Percentiles rank a stretch among this genome's conserved stretches.
phyloP scores from a whole-genome alignment of 257 asterid genomes.

The Fraxinus pennsylvanica region DNA sequence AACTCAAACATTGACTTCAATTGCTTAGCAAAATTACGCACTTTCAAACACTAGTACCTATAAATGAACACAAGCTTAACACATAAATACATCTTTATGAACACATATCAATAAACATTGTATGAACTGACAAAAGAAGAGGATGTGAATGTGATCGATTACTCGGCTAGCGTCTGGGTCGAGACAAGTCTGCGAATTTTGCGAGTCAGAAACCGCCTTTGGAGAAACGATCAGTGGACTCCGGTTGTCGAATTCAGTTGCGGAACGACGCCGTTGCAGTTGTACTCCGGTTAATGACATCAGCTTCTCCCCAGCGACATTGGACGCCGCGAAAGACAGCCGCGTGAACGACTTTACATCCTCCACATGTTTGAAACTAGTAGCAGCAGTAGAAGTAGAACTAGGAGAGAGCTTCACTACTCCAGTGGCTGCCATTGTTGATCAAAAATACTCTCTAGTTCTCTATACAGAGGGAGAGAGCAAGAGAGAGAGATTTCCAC shows the following conservation, averaged over 20 bases:
- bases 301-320: constrained; percentile 43
- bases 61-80: constrained; percentile 13
- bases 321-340: constrained; percentile 57
- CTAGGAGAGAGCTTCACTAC: constrained; percentile 32
- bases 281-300: constrained; percentile 16
- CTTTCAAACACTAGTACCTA: constrained; percentile 4
- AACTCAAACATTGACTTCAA: constrained; percentile 9
- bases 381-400: constrained; percentile 13
- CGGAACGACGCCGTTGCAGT: constrained; percentile 31
- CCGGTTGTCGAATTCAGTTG: constrained; percentile 23
- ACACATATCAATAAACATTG: not conserved
- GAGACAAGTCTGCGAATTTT: constrained; percentile 86
- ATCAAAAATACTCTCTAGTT: not conserved
- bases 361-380: constrained; percentile 18
- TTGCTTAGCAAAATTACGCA: not conserved
- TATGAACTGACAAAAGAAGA: not conserved
- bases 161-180: constrained; percentile 93
- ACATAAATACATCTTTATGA: not conserved
- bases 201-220: constrained; percentile 90
- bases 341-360: constrained; percentile 39
- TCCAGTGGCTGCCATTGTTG: constrained; percentile 50
- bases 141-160: constrained; percentile 22
- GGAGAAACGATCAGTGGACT: constrained; percentile 65
- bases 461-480: not conserved
- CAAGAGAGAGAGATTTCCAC: not conserved